Base-by-base conservation (phyloP, 768 basidiomycete species). In the Psilocybe tampanensis region DNA sequence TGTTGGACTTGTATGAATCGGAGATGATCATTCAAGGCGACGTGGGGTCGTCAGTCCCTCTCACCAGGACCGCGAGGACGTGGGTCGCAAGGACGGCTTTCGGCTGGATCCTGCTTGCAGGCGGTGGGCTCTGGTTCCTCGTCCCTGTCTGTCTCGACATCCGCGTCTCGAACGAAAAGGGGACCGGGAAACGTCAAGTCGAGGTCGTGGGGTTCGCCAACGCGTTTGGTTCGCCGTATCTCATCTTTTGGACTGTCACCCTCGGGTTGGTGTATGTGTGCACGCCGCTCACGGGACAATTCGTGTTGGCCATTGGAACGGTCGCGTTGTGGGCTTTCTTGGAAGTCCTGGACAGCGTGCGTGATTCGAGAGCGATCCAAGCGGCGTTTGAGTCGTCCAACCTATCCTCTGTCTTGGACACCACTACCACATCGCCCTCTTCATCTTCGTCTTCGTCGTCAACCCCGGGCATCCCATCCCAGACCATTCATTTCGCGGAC, bases 211-310 rank as follows among this genome's bases (percentile, higher is more conserved):
- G 95, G 0, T 96, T 88, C 65, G 91, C 92, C 0, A 97, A 98
- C 68, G 86, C 92, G 0, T 95, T 86, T 64, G 96, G 94, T 15
- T 86, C 94, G 15, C 85, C 92, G 1, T 97, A 94, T 70, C 75
- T 95, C 53, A 74, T 96, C 34, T 92, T 97, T 66, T 89, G 90
- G 83, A 77, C 82, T 7, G 79, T 90, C 21, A 72, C 79, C 45
- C 81, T 96, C 39, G 76, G 77, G 3, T 52, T 88, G 12, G 75
- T 90, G 9, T 91, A 86, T 70, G 71, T 83, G 24, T 79, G 86
- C 18, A 86, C 82, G 9, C 94, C 94, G 62, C 81, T 94, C 2
- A 88, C 90, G 0, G 95, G 90, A 0, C 96, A 99, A 68, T 57
- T 98, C 17, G 81, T 87, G 15, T 74, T 96, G 39, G 84, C 80